phyloP scores from a whole-genome alignment of 1,284 basidiomycete genomes.

The Microstroma glucosiphilum region DNA sequence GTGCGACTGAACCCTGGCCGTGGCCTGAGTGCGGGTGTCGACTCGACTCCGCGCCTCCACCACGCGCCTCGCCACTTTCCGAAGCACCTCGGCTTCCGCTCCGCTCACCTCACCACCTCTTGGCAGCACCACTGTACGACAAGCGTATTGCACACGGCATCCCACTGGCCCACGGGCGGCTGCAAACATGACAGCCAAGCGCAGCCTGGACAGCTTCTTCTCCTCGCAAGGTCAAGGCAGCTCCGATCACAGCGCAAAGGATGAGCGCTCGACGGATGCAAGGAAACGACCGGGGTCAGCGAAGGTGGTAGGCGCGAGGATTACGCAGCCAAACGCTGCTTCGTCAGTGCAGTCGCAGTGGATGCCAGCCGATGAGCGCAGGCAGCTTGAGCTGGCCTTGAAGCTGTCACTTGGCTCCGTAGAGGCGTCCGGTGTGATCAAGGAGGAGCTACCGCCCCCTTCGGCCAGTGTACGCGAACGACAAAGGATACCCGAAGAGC shows the following conservation, averaged over 20 bases:
- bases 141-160: background rate
- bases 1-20: background rate
- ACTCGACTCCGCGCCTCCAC: background rate
- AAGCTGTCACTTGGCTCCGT: background rate
- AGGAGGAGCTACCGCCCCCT: background rate
- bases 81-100: background rate
- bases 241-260: no score
- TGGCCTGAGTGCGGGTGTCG: background rate
- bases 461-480: background rate
- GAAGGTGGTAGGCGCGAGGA: background rate
- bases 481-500: no score
- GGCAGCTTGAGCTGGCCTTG: background rate
- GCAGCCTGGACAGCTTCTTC: conserved; percentile 1
- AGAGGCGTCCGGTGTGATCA: background rate
- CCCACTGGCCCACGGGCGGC: background rate
- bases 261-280: no score
- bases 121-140: background rate
- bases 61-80: background rate
- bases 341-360: background rate
- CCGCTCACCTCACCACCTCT: background rate
- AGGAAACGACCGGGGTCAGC: no score
- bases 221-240: background rate
- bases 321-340: background rate
- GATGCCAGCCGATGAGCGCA: conserved; percentile 1
- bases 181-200: background rate